These are phyloP conservation scores for Fraxinus excelsior DNA, from an alignment of 257 asterid species.

Conservation along the genomic window DNA sequence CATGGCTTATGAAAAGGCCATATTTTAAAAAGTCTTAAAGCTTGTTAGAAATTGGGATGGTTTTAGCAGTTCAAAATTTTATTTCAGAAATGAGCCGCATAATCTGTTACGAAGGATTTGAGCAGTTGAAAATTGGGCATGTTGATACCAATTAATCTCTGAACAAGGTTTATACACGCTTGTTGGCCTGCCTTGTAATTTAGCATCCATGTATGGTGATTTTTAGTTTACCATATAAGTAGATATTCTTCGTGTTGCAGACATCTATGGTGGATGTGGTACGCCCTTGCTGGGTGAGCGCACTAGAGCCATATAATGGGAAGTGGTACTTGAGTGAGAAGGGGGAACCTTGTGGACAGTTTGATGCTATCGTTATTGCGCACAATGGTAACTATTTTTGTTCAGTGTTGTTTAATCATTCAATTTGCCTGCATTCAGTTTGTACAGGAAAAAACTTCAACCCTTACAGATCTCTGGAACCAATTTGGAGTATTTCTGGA, in stretches of 20 bases:
- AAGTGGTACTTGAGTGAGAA: slow-evolving; percentile 91
- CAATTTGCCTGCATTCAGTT: neutral
- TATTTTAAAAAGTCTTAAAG: slow-evolving; percentile 1
- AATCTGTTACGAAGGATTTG: neutral
- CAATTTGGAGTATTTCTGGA: slow-evolving; percentile 6
- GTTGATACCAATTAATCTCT: slow-evolving; percentile 6
- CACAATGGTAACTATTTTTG: slow-evolving; percentile 67
- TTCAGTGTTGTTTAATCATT: slow-evolving; percentile 21
- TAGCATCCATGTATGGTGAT: slow-evolving; percentile 21
- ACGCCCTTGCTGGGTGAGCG: slow-evolving; percentile 91
- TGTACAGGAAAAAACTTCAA: neutral
- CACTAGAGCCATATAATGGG: slow-evolving; percentile 80
- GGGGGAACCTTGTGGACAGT: slow-evolving; percentile 77
- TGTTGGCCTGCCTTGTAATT: slow-evolving; percentile 22
- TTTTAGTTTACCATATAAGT: slow-evolving; percentile 21
- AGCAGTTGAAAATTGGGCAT: neutral
- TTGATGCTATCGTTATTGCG: slow-evolving; percentile 90
- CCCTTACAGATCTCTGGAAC: slow-evolving; percentile 6
- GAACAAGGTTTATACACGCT: slow-evolving; percentile 2
- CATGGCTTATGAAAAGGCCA: neutral
- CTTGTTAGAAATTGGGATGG: slow-evolving; percentile 8
- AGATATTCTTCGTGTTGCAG: slow-evolving; percentile 43
- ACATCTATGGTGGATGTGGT: slow-evolving; percentile 68
- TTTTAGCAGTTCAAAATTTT: slow-evolving; percentile 6
- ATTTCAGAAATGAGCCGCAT: slow-evolving; percentile 7